Evolutionary conservation across 2,329 filamentous ascomycete species (phyloP), one percentile per base, ranked within the genome.

Genomic region (Pseudogymnoascus sp.): DNA sequence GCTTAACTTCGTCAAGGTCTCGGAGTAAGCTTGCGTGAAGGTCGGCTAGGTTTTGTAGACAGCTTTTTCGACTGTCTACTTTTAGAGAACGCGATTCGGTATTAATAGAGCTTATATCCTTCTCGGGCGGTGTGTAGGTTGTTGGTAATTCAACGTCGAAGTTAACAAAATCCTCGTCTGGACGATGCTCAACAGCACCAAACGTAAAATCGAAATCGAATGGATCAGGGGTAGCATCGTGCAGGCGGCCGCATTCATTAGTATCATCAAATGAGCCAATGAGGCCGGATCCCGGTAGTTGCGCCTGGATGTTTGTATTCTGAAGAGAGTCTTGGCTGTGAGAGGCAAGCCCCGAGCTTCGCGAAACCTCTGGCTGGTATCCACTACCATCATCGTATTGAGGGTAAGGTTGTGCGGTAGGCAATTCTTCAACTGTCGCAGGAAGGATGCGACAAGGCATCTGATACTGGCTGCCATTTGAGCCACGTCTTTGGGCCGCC

Each of bases 1-100:
- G 51, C 29, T 57, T 57, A 10, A 57, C 51, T 57, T 57, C 51
- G 14, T 57, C 51, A 34, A 57, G 51, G n/a, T 57, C 51, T 18
- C 51, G 51, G 4, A 57, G 29, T 34, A 57, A 18, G 29, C n/a
- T 57, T 31, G 51, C 51, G 29, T 57, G 51, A 1, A 57, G 10
- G 51, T 34, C 51, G 51, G 51, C 51, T 12, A 57, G 29, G 51
- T n/a, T 57, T 34, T 57, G 26, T 7, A 57, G 51, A 57, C 51
- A 34, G 8, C 3, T 34, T 34, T 18, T 57, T 34, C 51, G 26
- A 18, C 34, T 2, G 47, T 54, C 26, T 57, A 18, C 18, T 18
- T 57, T 34, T 34, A 18, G 51, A 18, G 51, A 57, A 7, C 10
- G 51, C n/a, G 26, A 16, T 18, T 34, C 29, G 10, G 26, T 5